Evolutionary conservation across 306 rosid genomes (phyloP), one percentile per base, ranked within the genome.

Genomic region (Psophocarpus tetragonolobus): DNA sequence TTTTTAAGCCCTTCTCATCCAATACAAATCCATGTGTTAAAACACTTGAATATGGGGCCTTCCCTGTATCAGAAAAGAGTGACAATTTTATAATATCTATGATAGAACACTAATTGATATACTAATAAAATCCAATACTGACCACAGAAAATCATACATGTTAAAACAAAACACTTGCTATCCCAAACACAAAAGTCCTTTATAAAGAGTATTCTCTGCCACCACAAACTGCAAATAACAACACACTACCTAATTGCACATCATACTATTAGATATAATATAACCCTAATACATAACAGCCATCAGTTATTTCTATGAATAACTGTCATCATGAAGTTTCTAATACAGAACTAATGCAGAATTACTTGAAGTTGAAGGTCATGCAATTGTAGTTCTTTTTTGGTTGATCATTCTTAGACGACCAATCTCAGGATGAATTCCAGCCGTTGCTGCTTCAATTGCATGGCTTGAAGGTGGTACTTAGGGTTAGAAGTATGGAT

Each of bases 1-100:
- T 95, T 85, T 95, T 95, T n/a, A 86, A 84, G 81, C 99, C 99
- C 7, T 87, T 95, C 89, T 95, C 98, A 74, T 95, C 99, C 96
- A 95, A 79, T 74, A 81, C 99, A 86, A 95, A 95, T 75, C 99
- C 99, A 83, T 95, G 99, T 26, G 99, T 95, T 79, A 95, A 17
- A 76, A 95, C 99, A 78, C 93, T 62, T 67, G 88, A 85, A 85
- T 92, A 95, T 78, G 99, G 99, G 85, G 99, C 99, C 88, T 74
- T 87, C 80, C 99, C 99, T 95, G 92, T 78, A 76, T 62, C 75
- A 71, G 39, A 84, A 75, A 77, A 80, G 68, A 73, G 47, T 44
- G 57, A 71, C 14, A 73, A 67, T 74, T 75, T 85, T 57, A 75
- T 48, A 75, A 77, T 41, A 54, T 82, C 56, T 51, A 27, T 5